These are phyloP conservation scores for Paraglomus brasilianum DNA, from an alignment of 192 early-diverging fungal species.

Conservation along the genomic window DNA sequence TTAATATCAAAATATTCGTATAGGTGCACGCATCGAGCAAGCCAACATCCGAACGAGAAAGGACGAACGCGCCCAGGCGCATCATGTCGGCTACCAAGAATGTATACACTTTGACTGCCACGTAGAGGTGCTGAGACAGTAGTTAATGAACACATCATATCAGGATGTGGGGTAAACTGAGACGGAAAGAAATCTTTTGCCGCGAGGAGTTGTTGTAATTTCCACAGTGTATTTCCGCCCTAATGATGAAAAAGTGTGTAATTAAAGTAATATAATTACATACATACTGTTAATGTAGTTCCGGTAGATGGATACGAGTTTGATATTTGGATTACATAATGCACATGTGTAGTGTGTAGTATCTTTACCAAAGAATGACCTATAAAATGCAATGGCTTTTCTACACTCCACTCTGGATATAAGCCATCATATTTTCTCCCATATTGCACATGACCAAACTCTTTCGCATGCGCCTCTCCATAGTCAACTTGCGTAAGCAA, in stretches of 20 bases:
- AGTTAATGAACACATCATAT: constrained; percentile 20
- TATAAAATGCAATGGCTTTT: constrained; percentile 26
- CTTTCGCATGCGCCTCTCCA: constrained; percentile 15
- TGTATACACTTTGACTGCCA: constrained; percentile 11
- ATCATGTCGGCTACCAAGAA: background rate
- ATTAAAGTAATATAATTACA: background rate
- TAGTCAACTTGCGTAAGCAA: too few species aligned
- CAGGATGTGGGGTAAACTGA: constrained; percentile 13
- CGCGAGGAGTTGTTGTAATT: constrained; percentile 22
- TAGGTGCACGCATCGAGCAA: constrained; percentile 17
- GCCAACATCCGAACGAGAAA: constrained; percentile 19
- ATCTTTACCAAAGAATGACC: constrained; percentile 25
- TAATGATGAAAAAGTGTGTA: background rate
- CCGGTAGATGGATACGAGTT: too few species aligned
- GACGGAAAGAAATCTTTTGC: background rate
- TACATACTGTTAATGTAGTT: background rate
- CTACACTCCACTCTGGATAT: constrained; percentile 25
- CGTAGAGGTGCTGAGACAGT: constrained; percentile 11
- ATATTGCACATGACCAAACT: constrained; percentile 22
- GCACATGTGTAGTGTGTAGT: background rate
- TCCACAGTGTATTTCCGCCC: constrained; percentile 25
- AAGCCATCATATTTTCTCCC: constrained; percentile 18
- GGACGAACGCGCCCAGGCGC: background rate
- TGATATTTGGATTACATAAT: too few species aligned
- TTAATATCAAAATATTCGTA: constrained; percentile 26